These are phyloP conservation scores for Musa troglodytarum DNA, from an alignment of 176 grass and related monocot genomes.

Conservation along the genomic window DNA sequence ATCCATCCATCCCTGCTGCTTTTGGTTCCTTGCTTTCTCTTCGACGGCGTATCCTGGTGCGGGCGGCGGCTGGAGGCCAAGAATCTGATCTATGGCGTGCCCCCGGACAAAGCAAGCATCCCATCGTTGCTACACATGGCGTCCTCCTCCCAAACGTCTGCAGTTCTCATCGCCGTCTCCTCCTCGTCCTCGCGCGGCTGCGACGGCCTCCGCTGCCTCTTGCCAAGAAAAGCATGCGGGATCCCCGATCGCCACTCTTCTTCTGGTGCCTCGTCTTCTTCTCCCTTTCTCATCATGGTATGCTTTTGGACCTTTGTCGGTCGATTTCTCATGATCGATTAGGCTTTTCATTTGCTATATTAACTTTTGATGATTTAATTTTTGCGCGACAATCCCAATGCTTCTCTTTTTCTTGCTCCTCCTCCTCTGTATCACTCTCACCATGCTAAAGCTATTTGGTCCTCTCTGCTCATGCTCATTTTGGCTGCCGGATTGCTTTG, in stretches of 20 bases:
- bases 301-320: background rate
- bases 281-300: background rate
- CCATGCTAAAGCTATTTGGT: too few species aligned
- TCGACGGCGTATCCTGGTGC: background rate
- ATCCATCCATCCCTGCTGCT: background rate
- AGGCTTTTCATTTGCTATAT: background rate
- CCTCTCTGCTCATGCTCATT: too few species aligned
- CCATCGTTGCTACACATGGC: background rate
- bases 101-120: background rate
- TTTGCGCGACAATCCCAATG: background rate
- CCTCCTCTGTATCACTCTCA: too few species aligned
- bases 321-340: background rate
- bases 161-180: background rate
- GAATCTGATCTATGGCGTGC: constrained; percentile 19
- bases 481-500: too few species aligned
- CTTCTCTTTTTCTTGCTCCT: too few species aligned
- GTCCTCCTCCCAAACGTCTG: background rate
- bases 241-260: background rate
- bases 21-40: background rate
- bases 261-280: background rate
- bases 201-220: background rate
- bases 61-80: background rate
- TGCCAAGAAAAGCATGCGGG: background rate
- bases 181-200: background rate
- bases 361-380: too few species aligned